A percentile compares a stretch with the other conserved stretches of the same genome.
These are phyloP conservation scores for Dendrobium catenatum DNA, from an alignment of 106 monocot species.

Conservation along the genomic window DNA sequence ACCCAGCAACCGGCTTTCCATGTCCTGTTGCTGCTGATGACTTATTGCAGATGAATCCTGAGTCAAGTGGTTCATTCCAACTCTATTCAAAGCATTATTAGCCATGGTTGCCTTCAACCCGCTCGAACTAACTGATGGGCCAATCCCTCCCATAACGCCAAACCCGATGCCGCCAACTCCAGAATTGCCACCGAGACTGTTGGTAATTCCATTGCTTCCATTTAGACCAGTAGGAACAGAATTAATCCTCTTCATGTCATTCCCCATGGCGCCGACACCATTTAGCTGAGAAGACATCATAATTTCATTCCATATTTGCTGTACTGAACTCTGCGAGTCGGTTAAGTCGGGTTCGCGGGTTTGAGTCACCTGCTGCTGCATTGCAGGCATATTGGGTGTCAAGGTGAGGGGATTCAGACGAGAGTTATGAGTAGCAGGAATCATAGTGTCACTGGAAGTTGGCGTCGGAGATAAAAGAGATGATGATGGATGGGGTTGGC, in stretches of 20 bases:
- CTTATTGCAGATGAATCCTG: conserved; percentile 30
- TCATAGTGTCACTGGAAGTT: conserved; percentile 24
- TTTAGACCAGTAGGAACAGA: conserved; percentile 16
- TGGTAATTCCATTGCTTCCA: conserved; percentile 26
- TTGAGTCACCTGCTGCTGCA: conserved; percentile 17
- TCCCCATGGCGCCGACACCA: conserved; percentile 15
- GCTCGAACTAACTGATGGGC: conserved; percentile 13
- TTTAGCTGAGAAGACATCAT: conserved; percentile 48
- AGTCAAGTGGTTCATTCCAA: conserved; percentile 14
- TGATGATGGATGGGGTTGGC: conserved; percentile 42
- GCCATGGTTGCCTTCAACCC: conserved; percentile 40
- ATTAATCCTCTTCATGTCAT: conserved; percentile 40
- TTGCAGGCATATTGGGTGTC: conserved; percentile 14
- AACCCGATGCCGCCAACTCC: conserved; percentile 28
- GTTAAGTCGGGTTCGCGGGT: conserved; percentile 30
- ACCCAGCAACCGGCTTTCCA: conserved; percentile 37
- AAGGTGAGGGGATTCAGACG: conserved; percentile 17
- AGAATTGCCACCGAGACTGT: conserved; percentile 20
- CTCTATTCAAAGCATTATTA: conserved; percentile 35
- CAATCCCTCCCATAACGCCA: conserved; percentile 35
- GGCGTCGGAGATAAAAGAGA: conserved; percentile 34
- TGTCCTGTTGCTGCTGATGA: conserved; percentile 49
- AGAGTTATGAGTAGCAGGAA: conserved; percentile 10
- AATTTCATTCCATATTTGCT: conserved; percentile 59
- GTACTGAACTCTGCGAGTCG: conserved; percentile 51